Evolutionary conservation across 441 rosid species (phyloP), one percentile per base, ranked within the genome.

Genomic region (Croton laevigatus): DNA sequence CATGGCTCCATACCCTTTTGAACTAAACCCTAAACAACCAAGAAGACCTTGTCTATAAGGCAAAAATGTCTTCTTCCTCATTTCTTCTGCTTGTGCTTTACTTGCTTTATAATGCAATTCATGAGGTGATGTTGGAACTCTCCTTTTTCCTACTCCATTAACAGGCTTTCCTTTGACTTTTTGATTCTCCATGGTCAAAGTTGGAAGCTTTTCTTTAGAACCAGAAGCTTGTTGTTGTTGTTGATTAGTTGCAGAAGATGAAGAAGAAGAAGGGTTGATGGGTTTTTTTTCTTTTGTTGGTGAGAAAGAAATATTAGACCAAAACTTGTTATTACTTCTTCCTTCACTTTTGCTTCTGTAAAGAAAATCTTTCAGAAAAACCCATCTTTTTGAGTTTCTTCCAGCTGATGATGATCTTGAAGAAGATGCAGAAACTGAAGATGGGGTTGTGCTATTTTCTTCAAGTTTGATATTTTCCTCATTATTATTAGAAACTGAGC

Each of bases 331-430:
- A 62, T 83, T 89, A 61, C 87, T 89, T 37, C 97, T 86, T 11
- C 99, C 99, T 85, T 94, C 99, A 75, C 97, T 90, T 76, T 94
- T 92, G 86, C 99, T 94, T 62, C 98, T 75, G 40, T 85, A 85
- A 11, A 94, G 79, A 69, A 94, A 86, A 78, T 94, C 99, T 65
- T 94, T 94, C 45, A 94, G 69, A n/a, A 94, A 94, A 5, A 90
- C 90, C 99, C 98, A 94, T 62, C 94, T 81, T 87, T 84, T 92
- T 3, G 99, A 94, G 88, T 89, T 94, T 76, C 99, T 85, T 0
- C 98, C 97, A 23, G 89, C 90, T 8, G 98, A 94, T 0, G 96
- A 89, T 23, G 97, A 89, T 72, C 99, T 78, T 0, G 98, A 91
- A 14, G 97, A 84, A 3, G 96, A 85, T 14, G 90, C 91, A 0